These are phyloP conservation scores for Tulasnella sp. DNA, from an alignment of 768 basidiomycete species.

Conservation along the genomic window DNA sequence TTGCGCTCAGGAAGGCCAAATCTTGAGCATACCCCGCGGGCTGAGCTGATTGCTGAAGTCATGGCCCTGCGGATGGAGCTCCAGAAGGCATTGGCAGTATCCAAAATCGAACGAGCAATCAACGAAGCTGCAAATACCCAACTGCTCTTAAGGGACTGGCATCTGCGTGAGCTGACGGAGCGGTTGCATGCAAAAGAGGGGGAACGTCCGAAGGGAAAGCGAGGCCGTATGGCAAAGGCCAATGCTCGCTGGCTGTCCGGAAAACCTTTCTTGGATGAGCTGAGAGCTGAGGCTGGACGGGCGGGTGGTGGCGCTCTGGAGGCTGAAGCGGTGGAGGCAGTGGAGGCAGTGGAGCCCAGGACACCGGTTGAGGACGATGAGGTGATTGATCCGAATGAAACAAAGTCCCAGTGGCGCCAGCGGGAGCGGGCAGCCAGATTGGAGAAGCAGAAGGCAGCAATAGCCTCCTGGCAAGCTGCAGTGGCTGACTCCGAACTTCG, in stretches of 20 bases:
- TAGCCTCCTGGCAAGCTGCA: not conserved
- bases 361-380: not conserved
- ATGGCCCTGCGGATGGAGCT: not conserved
- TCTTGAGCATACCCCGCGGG: not conserved
- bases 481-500: not conserved
- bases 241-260: not conserved
- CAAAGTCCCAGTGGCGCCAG: not conserved
- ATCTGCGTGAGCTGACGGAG: not conserved
- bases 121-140: slow-evolving; percentile 9
- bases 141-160: slow-evolving; percentile 3
- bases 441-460: not conserved
- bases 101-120: not conserved
- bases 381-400: not conserved
- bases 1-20: not conserved
- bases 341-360: not conserved
- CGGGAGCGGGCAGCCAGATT: not conserved
- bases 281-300: not conserved
- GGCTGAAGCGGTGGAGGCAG: not conserved
- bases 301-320: not conserved
- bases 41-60: not conserved
- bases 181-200: not conserved
- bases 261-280: not conserved
- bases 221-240: not conserved
- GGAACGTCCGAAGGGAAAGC: not conserved
- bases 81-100: not conserved